Base-by-base conservation (phyloP, 1,139 yeast species). In the Debaryomyces subglobosus region DNA sequence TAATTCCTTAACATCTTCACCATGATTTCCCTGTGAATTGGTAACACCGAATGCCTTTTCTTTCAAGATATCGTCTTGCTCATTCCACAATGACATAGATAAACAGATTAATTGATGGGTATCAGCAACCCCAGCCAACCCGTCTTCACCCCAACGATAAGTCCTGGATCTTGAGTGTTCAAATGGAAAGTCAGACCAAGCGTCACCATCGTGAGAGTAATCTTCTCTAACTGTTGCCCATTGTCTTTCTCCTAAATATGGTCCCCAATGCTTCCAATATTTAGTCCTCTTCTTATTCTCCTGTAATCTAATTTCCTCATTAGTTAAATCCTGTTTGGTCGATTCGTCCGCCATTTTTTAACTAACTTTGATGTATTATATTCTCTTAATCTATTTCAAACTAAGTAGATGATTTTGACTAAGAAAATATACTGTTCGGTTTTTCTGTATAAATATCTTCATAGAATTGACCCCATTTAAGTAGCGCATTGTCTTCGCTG, bases 171-270 rank as follows among this genome's bases (percentile, higher is more conserved):
- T 78, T 3, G 96, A 89, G 54, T 89, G 92, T 52, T 89, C 96
- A 65, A 91, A 91, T 8, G 96, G 91, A 67, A 92, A 92, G 59
- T 86, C 84, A 33, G 85, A 79, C 98, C 98, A 92, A 3, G 97
- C 97, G 58, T 91, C 94, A 41, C 98, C 98, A 59, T 86, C 78
- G 43, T 68, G 73, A 0, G 96, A 88, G 67, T 92, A 92, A 65
- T 92, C 98, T 67, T 92, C 97, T 53, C 97, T 75, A 8, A 94
- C 97, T 0, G 96, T 88, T 24, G 96, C 89, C 98, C 98, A 92
- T 58, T 89, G 90, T 51, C 98, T 79, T 66, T 92, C 98, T 44
- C 92, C 84, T 45, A 91, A 78, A 61, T 90, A 92, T 5, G 96
- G 94, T 9, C 98, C 98, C 96, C 97, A 92, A 53, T 88, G 79